These are phyloP conservation scores for Coniochaeta sp. DNA, from an alignment of 2,329 filamentous ascomycete genomes.

Conservation along the genomic window DNA sequence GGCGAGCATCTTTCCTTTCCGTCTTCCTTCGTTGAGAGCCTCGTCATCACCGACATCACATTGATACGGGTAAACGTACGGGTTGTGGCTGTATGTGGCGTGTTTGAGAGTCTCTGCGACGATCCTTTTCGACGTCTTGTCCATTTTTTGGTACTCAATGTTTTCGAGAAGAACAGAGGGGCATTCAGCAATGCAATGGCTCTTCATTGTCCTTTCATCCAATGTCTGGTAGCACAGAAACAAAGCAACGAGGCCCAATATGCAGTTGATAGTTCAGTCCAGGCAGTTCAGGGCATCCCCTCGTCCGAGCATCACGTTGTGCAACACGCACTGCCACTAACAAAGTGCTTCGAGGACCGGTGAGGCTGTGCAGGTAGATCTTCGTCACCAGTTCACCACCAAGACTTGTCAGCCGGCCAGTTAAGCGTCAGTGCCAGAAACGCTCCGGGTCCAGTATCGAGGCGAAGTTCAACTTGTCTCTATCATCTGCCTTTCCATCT, in stretches of 20 bases:
- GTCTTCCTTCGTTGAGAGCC: neutral
- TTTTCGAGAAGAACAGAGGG: too few relatives aligned
- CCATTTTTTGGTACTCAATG: too few relatives aligned
- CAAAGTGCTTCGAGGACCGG: neutral
- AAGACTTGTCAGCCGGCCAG: neutral
- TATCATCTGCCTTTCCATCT: neutral
- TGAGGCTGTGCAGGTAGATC: constrained; percentile 2
- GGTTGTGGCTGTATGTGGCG: neutral
- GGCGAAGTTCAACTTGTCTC: neutral
- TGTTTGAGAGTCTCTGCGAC: too few relatives aligned
- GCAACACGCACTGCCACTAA: neutral
- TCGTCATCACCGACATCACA: neutral
- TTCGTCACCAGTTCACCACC: neutral
- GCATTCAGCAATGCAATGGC: too few relatives aligned
- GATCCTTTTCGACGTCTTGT: too few relatives aligned
- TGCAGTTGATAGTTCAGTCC: too few relatives aligned
- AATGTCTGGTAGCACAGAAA: too few relatives aligned
- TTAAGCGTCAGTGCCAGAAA: too few relatives aligned
- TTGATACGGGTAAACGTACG: neutral
- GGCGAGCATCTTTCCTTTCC: too few relatives aligned
- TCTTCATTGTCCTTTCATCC: too few relatives aligned
- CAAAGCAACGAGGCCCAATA: too few relatives aligned
- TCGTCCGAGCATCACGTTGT: neutral
- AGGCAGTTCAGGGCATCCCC: neutral
- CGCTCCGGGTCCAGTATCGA: neutral